These are phyloP conservation scores for Cornus kousa DNA, from an alignment of 148 eudicot genomes.

Conservation along the genomic window DNA sequence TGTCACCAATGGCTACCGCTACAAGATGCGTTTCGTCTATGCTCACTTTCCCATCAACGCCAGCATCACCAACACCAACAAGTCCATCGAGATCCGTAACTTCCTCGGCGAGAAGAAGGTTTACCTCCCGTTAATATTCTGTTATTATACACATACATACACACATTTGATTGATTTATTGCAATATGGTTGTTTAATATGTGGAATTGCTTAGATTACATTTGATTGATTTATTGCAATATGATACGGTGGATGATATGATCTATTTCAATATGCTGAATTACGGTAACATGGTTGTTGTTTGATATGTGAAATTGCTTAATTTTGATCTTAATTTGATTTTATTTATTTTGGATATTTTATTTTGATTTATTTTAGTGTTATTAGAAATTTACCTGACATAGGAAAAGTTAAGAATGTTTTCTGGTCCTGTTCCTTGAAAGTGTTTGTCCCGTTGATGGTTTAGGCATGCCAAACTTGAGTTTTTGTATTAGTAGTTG, in stretches of 20 bases:
- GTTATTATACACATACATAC: neutral
- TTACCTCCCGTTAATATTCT: neutral
- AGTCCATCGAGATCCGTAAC: slow-evolving; percentile 43
- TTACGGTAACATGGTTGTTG: too few relatives aligned
- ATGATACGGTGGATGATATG: neutral
- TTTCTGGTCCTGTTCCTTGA: too few relatives aligned
- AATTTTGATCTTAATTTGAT: too few relatives aligned
- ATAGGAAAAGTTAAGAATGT: too few relatives aligned
- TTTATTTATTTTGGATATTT: too few relatives aligned
- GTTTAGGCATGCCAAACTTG: too few relatives aligned
- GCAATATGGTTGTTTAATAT: too few relatives aligned
- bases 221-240: neutral
- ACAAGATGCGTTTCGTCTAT: slow-evolving; percentile 63
- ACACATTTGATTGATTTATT: neutral
- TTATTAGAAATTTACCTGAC: too few relatives aligned
- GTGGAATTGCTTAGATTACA: neutral
- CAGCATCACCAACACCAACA: slow-evolving; percentile 21
- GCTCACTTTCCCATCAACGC: slow-evolving; percentile 61
- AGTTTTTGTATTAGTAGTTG: too few relatives aligned
- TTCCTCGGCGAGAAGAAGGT: slow-evolving; percentile 54
- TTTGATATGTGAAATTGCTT: too few relatives aligned
- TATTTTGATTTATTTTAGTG: too few relatives aligned
- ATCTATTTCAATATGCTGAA: neutral
- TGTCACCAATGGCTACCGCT: slow-evolving; percentile 51
- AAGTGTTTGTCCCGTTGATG: too few relatives aligned